These are phyloP conservation scores for Penicillium sumatraense DNA, from an alignment of 2,329 filamentous ascomycete species.

Conservation along the genomic window DNA sequence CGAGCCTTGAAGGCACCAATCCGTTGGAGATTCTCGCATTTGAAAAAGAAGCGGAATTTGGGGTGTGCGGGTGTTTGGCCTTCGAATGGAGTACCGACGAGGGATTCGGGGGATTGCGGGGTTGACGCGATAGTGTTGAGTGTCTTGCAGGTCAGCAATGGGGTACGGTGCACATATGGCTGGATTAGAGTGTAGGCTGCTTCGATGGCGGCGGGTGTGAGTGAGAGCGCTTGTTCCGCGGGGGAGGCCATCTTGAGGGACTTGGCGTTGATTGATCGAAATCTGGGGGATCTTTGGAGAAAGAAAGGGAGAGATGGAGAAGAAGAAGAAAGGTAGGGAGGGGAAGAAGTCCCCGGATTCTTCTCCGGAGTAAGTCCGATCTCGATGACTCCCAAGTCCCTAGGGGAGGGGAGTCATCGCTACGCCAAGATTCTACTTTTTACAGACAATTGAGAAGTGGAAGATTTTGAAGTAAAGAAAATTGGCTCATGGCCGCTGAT, in stretches of 20 bases:
- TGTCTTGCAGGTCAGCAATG: constrained; percentile 78
- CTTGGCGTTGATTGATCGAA: neutral
- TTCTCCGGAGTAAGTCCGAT: constrained; percentile 10
- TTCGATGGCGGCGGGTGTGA: constrained; percentile 73
- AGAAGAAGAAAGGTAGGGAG: neutral
- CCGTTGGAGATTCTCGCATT: constrained; percentile 91
- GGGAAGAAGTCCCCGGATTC: constrained; percentile 6
- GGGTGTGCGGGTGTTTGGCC: constrained; percentile 65
- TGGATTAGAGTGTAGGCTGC: constrained; percentile 74
- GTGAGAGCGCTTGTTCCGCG: constrained; percentile 42
- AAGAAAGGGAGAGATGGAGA: neutral
- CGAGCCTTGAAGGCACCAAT: constrained; percentile 92
- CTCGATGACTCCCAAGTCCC: too few species aligned
- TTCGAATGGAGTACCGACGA: constrained; percentile 62
- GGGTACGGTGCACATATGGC: constrained; percentile 79
- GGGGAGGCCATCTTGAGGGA: constrained; percentile 49
- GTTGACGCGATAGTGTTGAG: constrained; percentile 76
- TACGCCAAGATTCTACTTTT: too few species aligned
- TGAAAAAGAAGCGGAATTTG: constrained; percentile 80
- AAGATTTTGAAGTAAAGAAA: neutral
- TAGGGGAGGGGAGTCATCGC: too few species aligned
- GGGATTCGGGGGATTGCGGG: constrained; percentile 60
- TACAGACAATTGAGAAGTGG: neutral
- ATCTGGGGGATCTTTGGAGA: neutral
- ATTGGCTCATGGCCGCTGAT: neutral